Evolutionary conservation across 2,329 filamentous ascomycete genomes (phyloP).

Genomic region (Chaetomium olivaceum): DNA sequence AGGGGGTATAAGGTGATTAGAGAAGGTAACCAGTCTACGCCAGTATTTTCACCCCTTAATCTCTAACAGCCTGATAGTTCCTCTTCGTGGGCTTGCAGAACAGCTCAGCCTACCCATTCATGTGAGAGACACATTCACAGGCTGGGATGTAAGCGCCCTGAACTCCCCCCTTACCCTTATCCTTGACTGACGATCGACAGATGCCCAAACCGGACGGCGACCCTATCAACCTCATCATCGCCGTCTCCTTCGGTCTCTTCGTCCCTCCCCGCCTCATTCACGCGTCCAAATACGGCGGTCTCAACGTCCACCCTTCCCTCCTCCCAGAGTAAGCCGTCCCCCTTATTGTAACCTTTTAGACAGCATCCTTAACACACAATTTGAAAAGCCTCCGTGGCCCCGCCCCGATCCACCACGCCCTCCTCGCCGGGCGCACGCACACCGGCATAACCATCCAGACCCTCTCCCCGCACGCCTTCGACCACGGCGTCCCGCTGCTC

Average conservation of each 20-base stretch:
- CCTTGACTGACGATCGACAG: conserved; percentile 5
- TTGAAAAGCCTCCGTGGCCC: conserved; percentile 70
- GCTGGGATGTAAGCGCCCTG: conserved; percentile 68
- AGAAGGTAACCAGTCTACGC: conserved; percentile 54
- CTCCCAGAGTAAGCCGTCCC: conserved; percentile 67
- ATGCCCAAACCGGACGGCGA: conserved; percentile 32
- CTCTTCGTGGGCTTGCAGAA: conserved; percentile 67
- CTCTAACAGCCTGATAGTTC: conserved; percentile 56
- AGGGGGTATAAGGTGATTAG: conserved; percentile 68
- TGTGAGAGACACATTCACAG: conserved; percentile 76
- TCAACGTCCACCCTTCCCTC: conserved; percentile 92
- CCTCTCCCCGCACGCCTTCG: conserved; percentile 73
- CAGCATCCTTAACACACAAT: neutral
- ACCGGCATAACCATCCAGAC: conserved; percentile 88
- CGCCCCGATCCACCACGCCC: conserved; percentile 82
- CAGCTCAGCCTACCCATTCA: conserved; percentile 68
- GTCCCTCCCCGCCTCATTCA: conserved; percentile 75
- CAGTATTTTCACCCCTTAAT: neutral
- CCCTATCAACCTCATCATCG: conserved; percentile 74
- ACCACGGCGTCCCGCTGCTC: conserved; percentile 72
- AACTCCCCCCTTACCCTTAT: neutral
- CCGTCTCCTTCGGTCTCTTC: conserved; percentile 91
- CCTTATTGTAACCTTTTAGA: conserved; percentile 2
- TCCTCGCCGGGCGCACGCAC: conserved; percentile 60
- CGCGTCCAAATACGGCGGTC: conserved; percentile 73